A percentile compares a stretch with the other conserved stretches of the same genome.
These are phyloP conservation scores for Debaryomyces psychrophilus DNA, from an alignment of 1,139 yeast genomes.

Conservation along the genomic window DNA sequence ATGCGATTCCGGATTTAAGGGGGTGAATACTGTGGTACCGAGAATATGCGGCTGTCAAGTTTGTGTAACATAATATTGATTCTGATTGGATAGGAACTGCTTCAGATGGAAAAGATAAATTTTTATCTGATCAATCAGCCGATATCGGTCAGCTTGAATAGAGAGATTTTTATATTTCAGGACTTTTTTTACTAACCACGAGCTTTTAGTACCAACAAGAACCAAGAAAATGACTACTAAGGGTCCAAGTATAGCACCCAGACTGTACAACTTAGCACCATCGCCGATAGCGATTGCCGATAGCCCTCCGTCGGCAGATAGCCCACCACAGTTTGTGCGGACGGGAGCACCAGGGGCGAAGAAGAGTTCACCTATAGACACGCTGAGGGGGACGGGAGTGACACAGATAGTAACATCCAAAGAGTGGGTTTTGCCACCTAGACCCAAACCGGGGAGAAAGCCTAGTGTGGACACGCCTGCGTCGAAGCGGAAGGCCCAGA, in stretches of 20 bases:
- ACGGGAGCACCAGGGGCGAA: neutral
- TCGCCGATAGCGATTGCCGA: slow-evolving; percentile 35
- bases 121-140: slow-evolving; percentile 18
- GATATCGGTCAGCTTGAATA: neutral
- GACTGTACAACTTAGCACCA: slow-evolving; percentile 32
- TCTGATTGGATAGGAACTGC: slow-evolving; percentile 8
- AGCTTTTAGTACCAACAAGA: neutral
- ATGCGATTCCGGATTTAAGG: slow-evolving; percentile 9
- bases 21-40: slow-evolving; percentile 1
- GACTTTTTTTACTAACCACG: slow-evolving; percentile 5
- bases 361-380: neutral
- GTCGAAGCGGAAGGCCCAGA: slow-evolving; percentile 85
- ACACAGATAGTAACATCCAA: slow-evolving; percentile 70
- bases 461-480: slow-evolving; percentile 78
- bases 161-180: neutral
- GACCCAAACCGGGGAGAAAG: slow-evolving; percentile 89
- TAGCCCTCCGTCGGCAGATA: slow-evolving; percentile 22
- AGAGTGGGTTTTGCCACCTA: slow-evolving; percentile 89
- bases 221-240: slow-evolving; percentile 24
- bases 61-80: slow-evolving; percentile 11
- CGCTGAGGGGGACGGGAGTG: slow-evolving; percentile 8
- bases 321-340: slow-evolving; percentile 7
- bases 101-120: slow-evolving; percentile 19
- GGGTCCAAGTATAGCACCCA: slow-evolving; percentile 42
- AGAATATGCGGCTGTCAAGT: slow-evolving; percentile 7